Conservation (phyloP, 139 green algal genomes). For the Tetraselmis chui region DNA sequence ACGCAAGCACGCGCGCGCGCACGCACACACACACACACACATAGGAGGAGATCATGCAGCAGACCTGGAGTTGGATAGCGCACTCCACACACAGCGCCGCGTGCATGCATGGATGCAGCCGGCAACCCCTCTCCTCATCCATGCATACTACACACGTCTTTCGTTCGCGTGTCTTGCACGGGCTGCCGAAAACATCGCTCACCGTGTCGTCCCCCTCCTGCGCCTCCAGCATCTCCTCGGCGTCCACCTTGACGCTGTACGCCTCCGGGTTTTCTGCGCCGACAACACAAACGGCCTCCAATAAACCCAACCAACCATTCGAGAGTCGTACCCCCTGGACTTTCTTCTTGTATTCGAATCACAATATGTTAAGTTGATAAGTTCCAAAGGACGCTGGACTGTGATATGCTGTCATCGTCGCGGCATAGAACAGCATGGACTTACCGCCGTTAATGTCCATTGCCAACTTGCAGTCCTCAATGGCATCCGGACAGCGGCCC, state of each 20-base stretch:
- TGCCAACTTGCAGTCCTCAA: neutral
- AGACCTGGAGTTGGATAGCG: conserved; percentile 14
- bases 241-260: neutral
- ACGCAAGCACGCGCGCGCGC: too few species aligned
- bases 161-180: neutral
- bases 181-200: neutral
- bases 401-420: too few species aligned
- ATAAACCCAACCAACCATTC: too few species aligned
- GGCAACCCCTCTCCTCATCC: conserved; percentile 26
- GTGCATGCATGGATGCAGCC: conserved; percentile 30
- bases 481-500: neutral
- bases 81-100: conserved; percentile 26
- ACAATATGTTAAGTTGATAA: too few species aligned
- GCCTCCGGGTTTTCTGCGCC: neutral
- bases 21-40: conserved; percentile 15
- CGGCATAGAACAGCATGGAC: neutral
- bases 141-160: conserved; percentile 35
- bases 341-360: too few species aligned
- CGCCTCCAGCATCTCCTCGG: neutral
- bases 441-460: neutral
- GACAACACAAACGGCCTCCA: too few species aligned
- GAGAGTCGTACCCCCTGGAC: too few species aligned
- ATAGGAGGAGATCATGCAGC: conserved; percentile 23
- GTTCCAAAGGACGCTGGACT: too few species aligned
- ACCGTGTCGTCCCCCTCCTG: neutral